Evolutionary conservation across 495 filamentous ascomycete species (phyloP).

Genomic region (Tuber umbilicatum): DNA sequence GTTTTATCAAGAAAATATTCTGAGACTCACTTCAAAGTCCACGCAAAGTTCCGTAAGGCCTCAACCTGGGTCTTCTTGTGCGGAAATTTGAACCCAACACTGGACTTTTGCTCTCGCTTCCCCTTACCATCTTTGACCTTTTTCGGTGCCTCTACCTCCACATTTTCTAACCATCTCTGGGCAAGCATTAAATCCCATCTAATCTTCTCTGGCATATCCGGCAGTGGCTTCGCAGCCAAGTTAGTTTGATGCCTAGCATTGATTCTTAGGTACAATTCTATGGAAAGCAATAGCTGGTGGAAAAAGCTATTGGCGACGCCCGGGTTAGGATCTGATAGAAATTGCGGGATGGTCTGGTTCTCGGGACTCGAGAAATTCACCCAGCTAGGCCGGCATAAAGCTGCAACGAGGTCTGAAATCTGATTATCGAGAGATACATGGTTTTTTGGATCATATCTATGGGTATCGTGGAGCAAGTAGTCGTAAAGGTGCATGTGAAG

Average conservation of each 20-base stretch:
- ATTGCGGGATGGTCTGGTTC: slow-evolving; percentile 61
- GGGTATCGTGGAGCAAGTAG: slow-evolving; percentile 46
- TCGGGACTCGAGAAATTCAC: slow-evolving; percentile 59
- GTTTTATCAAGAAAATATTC: slow-evolving; percentile 20
- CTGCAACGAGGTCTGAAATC: slow-evolving; percentile 60
- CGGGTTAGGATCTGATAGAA: slow-evolving; percentile 50
- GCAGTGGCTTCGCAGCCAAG: slow-evolving; percentile 45
- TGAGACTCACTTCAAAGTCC: slow-evolving; percentile 53
- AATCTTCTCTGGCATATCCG: slow-evolving; percentile 58
- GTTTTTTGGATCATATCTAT: slow-evolving; percentile 42
- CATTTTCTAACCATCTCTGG: slow-evolving; percentile 60
- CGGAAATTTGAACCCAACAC: slow-evolving; percentile 51
- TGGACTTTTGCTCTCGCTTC: slow-evolving; percentile 34
- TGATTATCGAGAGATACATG: slow-evolving; percentile 58
- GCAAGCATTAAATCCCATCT: slow-evolving; percentile 64
- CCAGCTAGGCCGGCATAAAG: slow-evolving; percentile 57
- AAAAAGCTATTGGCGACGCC: slow-evolving; percentile 55
- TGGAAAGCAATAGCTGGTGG: slow-evolving; percentile 62
- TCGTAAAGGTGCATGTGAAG: slow-evolving; percentile 43
- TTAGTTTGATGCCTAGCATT: slow-evolving; percentile 35
- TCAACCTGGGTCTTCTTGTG: slow-evolving; percentile 60
- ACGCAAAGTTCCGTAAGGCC: slow-evolving; percentile 58
- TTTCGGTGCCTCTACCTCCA: slow-evolving; percentile 51
- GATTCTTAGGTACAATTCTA: slow-evolving; percentile 58
- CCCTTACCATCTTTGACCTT: slow-evolving; percentile 42